Evolutionary conservation across 2,329 filamentous ascomycete species (phyloP), one percentile per base, ranked within the genome.

Genomic region (Diaporthe sp.): DNA sequence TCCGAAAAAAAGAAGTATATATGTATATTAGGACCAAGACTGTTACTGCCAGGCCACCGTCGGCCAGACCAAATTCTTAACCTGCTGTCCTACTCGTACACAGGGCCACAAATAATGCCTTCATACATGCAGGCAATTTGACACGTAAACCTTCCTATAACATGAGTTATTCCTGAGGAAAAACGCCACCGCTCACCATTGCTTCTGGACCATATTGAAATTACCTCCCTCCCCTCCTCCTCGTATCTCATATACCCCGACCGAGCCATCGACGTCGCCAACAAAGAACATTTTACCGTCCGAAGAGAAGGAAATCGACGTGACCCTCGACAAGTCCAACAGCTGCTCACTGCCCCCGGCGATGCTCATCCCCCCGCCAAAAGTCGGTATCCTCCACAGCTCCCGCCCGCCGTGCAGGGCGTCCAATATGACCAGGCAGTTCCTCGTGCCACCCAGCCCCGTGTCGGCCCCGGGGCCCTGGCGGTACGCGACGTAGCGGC

Each of bases 401-500:
- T 84, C 80, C 17, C 79, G 77, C 4, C 83, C 82, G n/a, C 65
- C 65, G 2, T 81, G 82, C 67, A 82, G 81, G 8, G 84, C 82
- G 61, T 86, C 84, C 17, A 86, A 58, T 17, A 86, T 80, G 34
- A 82, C 82, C 4, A 86, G 60, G 13, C 75, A 71, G 15, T 74
- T 70, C 3, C 37, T 44, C n/a, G 71, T 67, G 15, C 75, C 75
- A 8, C 71, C 37, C 15, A 31, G 10, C 17, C 71, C 71, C 9
- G 74, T 76, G 3, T 76, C 75, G 6, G 75, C 61, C 5, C 75
- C 75, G 1, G 75, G 75, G 0, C 75, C 75, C 25, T 85, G 80
- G 75, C 84, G 85, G 77, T 85, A 86, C 0, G 84, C 84, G 8
- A 86, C 82, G 55, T 82, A 84, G 3, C 84, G 82, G 70, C 85